Evolutionary conservation across 2,329 filamentous ascomycete genomes (phyloP).

Genomic region (Aquanectria penicillioides): DNA sequence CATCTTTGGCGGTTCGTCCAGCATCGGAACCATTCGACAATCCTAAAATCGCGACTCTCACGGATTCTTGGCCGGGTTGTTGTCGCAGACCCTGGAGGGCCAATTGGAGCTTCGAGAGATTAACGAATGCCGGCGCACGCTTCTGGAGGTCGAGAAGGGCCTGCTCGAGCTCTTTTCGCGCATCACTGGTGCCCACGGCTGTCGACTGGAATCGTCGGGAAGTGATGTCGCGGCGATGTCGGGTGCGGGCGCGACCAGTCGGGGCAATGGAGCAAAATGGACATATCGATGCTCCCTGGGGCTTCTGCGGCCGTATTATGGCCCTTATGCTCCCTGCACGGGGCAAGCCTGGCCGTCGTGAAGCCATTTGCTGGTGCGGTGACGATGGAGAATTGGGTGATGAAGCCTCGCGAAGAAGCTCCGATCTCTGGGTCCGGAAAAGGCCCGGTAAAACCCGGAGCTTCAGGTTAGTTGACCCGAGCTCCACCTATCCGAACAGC

Average conservation of each 20-base stretch:
- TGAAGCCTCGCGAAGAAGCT: conserved; percentile 30
- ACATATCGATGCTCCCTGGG: conserved; percentile 37
- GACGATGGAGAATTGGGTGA: conserved; percentile 28
- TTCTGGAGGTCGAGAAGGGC: conserved; percentile 70
- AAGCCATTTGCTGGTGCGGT: conserved; percentile 43
- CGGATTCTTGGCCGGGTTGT: conserved; percentile 63
- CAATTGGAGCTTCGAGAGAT: conserved; percentile 76
- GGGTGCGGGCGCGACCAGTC: conserved; percentile 28
- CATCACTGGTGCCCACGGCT: conserved; percentile 38
- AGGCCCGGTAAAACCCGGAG: conserved; percentile 43
- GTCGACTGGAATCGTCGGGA: conserved; percentile 45
- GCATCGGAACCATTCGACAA: conserved; percentile 52
- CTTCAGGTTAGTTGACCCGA: not conserved
- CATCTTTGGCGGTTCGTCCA: conserved; percentile 64
- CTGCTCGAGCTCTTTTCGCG: conserved; percentile 65
- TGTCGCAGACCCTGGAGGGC: conserved; percentile 73
- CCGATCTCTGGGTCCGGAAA: conserved; percentile 33
- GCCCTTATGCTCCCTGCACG: conserved; percentile 41
- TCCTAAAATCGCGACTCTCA: conserved; percentile 68
- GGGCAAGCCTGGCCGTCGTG: conserved; percentile 43
- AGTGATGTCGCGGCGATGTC: conserved; percentile 35
- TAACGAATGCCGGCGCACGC: conserved; percentile 69
- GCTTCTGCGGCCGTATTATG: conserved; percentile 31
- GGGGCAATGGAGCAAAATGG: conserved; percentile 45
- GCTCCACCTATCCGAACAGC: not conserved